These are phyloP conservation scores for Citrus hindsii DNA, from an alignment of 345 rosid species.

Conservation along the genomic window DNA sequence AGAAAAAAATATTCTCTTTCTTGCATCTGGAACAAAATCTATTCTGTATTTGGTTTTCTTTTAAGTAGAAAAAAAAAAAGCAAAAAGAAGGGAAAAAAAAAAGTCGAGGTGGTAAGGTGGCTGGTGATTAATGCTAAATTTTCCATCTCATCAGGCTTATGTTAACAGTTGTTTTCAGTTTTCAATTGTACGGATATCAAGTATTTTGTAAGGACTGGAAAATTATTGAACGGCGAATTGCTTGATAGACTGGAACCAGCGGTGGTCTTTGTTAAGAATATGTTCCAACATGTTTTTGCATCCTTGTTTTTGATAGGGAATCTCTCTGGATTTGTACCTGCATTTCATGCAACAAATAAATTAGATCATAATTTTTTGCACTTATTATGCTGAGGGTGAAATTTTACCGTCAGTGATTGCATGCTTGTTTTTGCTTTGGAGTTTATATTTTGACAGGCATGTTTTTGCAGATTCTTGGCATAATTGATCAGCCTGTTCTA, in stretches of 20 bases:
- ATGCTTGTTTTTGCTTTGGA: not conserved
- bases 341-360: not conserved
- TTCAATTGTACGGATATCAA: not conserved
- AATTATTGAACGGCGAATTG: not conserved
- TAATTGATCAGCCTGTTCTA: slow-evolving; percentile 86
- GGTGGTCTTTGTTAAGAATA: not conserved
- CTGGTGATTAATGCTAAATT: not conserved
- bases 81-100: not conserved
- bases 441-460: not conserved
- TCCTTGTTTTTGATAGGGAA: not conserved
- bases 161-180: not conserved
- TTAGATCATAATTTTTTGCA: not conserved
- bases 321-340: not conserved
- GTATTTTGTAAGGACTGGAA: not conserved
- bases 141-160: not conserved
- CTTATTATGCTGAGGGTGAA: not conserved
- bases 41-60: not conserved
- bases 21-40: not conserved
- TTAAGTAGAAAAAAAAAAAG: not conserved
- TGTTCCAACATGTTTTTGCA: not conserved
- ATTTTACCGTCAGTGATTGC: not conserved
- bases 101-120: not conserved
- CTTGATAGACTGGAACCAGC: not conserved
- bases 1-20: not conserved
- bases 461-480: slow-evolving; percentile 70